Evolutionary conservation across 139 green algal genomes (phyloP), one percentile per base, ranked within the genome.

Genomic region (Chlamydomonas applanata): DNA sequence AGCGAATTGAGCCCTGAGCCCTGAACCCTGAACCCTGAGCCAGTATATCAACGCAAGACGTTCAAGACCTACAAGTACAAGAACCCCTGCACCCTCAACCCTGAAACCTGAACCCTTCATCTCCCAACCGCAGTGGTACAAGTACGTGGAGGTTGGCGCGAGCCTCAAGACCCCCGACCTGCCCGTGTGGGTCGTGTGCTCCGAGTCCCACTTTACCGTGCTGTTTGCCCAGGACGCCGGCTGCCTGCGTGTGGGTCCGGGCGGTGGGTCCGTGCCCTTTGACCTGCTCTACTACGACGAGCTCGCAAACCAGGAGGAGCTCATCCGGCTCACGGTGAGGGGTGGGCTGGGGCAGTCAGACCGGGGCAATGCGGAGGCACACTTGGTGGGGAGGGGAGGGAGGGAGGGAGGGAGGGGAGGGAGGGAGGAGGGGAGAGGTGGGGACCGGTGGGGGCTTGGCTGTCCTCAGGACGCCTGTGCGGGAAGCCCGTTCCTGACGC

Each of bases 131-230:
- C 69, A 75, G 69, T 75, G 69, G 69, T 91, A 88, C 77, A 85
- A 83, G 75, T 82, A 82, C 62, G 64, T 83, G 1, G 78, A 86
- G 70, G 84, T 89, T 9, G 79, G 75, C 7, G 25, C 1, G 16
- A 40, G 69, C 52, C 77, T 92, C 14, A 94, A 94, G 83, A 73
- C 27, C 30, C 88, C 89, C 1, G 25, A 82, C n/a, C 45, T 86
- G 35, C 86, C 89, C 19, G 69, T 92, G 30, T 94, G 89, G 89
- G 87, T 94, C 34, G 83, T 94, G 2, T 91, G 88, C 82, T 82
- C 74, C 40, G 89, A 94, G 78, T 85, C 68, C n/a, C 89, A 94
- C 83, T 94, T 91, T 82, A 91, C 87, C 17, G 76, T 86, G 1
- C 75, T 94, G 16, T 92, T 90, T 66, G 45, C 73, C 17, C 68